These are phyloP conservation scores for Parmelia sp. DNA, from an alignment of 495 filamentous ascomycete species.

Conservation along the genomic window DNA sequence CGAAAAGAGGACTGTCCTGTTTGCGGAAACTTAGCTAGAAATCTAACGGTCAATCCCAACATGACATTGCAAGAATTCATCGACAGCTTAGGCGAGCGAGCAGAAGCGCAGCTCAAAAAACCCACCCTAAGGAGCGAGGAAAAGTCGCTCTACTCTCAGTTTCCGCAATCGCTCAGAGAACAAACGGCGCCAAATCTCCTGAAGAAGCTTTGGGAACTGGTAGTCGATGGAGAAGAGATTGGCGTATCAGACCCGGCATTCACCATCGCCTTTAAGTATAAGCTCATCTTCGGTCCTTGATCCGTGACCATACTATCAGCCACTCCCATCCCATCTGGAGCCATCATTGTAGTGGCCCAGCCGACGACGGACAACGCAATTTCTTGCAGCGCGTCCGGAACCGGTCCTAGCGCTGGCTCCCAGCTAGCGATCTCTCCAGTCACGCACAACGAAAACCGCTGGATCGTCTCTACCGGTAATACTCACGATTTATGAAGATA, in stretches of 20 bases:
- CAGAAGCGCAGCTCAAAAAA: conserved; percentile 85
- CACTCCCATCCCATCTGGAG: not conserved
- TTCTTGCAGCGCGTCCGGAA: not conserved
- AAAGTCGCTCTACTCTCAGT: conserved; percentile 84
- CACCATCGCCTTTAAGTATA: conserved; percentile 64
- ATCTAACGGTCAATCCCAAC: conserved; percentile 60
- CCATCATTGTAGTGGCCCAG: not conserved
- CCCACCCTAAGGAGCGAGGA: conserved; percentile 76
- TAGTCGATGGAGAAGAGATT: conserved; percentile 64
- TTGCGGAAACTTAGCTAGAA: conserved; percentile 74
- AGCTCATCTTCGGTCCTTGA: conserved; percentile 42
- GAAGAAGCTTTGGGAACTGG: conserved; percentile 62
- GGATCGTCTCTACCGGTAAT: not conserved
- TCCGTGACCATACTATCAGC: not conserved
- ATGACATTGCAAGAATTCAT: conserved; percentile 79
- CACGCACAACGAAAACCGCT: not conserved
- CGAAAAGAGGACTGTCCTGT: conserved; percentile 92
- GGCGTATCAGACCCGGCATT: conserved; percentile 80
- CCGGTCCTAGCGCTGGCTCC: not conserved
- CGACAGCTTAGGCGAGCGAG: conserved; percentile 71
- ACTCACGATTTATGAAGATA: not conserved
- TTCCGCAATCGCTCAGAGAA: conserved; percentile 71
- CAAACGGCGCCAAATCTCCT: conserved; percentile 74
- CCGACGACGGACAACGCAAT: not conserved
- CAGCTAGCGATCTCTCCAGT: not conserved